A percentile compares a stretch with the other conserved stretches of the same genome.
phyloP scores from a whole-genome alignment of 352 stramenopile species.

The Pythium phragmitis region DNA sequence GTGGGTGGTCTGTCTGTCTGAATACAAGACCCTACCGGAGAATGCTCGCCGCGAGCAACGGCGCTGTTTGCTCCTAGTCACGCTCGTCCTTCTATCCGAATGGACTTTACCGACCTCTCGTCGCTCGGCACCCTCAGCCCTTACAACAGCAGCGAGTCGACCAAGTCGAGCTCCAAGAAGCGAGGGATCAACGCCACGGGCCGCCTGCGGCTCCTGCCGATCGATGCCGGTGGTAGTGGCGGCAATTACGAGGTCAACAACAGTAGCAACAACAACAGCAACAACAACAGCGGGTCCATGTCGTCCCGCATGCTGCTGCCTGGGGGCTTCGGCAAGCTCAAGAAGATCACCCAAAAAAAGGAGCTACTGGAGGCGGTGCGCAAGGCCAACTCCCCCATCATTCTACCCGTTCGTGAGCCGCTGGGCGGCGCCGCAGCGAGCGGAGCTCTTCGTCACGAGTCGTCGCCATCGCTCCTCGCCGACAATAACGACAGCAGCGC shows the following conservation, averaged over 20 bases:
- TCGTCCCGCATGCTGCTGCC: conserved; percentile 21
- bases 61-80: not conserved
- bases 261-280: conserved; percentile 24
- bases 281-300: conserved; percentile 2
- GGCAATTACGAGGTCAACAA: conserved; percentile 35
- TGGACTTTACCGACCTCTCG: conserved; percentile 59
- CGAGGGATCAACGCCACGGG: conserved; percentile 28
- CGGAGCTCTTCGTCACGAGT: conserved; percentile 18
- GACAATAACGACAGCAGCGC: conserved; percentile 25
- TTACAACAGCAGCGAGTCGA: conserved; percentile 36
- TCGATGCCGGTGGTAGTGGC: conserved; percentile 31
- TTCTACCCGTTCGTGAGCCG: conserved; percentile 49
- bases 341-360: conserved; percentile 75
- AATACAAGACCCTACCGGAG: not conserved
- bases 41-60: not conserved
- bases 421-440: not conserved
- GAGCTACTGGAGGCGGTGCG: conserved; percentile 77
- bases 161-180: conserved; percentile 43
- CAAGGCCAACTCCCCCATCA: conserved; percentile 67
- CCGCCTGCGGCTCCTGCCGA: conserved; percentile 49
- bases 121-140: conserved; percentile 33
- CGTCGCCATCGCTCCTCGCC: conserved; percentile 15
- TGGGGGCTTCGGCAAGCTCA: conserved; percentile 40
- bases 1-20: not conserved
- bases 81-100: not conserved